phyloP scores from a whole-genome alignment of 495 filamentous ascomycete species.

The Lepraria neglecta region DNA sequence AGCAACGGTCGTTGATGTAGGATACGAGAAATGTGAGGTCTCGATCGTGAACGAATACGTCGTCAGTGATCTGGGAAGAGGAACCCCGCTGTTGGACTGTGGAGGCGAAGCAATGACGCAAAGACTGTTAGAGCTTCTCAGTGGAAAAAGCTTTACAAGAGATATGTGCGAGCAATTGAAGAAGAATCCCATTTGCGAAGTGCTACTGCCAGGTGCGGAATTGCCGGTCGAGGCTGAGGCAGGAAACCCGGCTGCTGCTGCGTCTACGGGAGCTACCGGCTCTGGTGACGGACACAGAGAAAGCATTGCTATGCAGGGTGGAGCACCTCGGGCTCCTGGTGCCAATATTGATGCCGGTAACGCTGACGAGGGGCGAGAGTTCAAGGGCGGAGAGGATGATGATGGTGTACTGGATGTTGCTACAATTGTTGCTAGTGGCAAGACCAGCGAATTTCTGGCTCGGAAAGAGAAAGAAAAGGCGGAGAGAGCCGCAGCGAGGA shows the following conservation, averaged over 20 bases:
- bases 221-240: conserved; percentile 48
- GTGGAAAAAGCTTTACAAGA: conserved; percentile 60
- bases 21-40: conserved; percentile 83
- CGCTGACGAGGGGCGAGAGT: conserved; percentile 43
- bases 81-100: conserved; percentile 57
- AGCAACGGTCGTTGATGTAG: conserved; percentile 82
- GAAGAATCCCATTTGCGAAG: conserved; percentile 79
- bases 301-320: conserved; percentile 30
- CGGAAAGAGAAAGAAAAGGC: conserved; percentile 87
- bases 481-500: conserved; percentile 53
- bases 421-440: conserved; percentile 83
- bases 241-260: conserved; percentile 54
- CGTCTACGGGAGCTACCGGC: conserved; percentile 46
- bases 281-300: conserved; percentile 34
- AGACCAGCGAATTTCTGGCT: conserved; percentile 85
- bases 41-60: conserved; percentile 77
- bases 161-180: conserved; percentile 97
- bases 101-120: conserved; percentile 89
- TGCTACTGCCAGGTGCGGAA: conserved; percentile 62
- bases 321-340: conserved; percentile 45
- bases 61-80: conserved; percentile 55
- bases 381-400: conserved; percentile 48
- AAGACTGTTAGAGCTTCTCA: conserved; percentile 61
- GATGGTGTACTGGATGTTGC: conserved; percentile 93
- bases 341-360: conserved; percentile 47